These are phyloP conservation scores for Kuraishia piskuri DNA, from an alignment of 805 yeast genomes.

Conservation along the genomic window DNA sequence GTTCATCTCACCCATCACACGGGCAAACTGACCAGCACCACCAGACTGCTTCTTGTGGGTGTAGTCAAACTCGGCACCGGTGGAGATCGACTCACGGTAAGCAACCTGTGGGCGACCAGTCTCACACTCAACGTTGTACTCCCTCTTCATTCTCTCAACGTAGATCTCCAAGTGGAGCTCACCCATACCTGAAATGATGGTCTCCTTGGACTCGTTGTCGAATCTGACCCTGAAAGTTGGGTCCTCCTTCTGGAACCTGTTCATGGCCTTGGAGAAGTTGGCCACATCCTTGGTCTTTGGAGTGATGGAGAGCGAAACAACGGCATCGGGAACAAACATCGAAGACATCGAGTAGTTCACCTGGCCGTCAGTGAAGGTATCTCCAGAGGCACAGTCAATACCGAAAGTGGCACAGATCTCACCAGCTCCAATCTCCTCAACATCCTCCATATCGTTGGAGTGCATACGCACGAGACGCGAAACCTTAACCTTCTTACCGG, in stretches of 20 bases:
- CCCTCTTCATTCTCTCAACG: constrained; percentile 97
- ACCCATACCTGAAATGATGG: constrained; percentile 96
- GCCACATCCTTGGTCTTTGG: constrained; percentile 84
- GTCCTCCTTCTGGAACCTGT: constrained; percentile 96
- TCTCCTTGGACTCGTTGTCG: constrained; percentile 88
- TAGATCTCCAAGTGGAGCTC: constrained; percentile 95
- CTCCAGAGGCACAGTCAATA: constrained; percentile 98
- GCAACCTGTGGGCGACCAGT: constrained; percentile 98
- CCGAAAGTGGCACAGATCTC: constrained; percentile 99
- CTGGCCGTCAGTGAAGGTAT: constrained; percentile 85
- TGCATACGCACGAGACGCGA: constrained; percentile 97
- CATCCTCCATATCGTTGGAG: constrained; percentile 98
- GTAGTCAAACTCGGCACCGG: constrained; percentile 74
- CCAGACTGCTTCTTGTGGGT: constrained; percentile 98
- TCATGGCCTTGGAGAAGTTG: constrained; percentile 93
- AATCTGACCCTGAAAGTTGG: constrained; percentile 94
- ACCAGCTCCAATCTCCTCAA: constrained; percentile 91
- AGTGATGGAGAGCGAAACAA: constrained; percentile 81
- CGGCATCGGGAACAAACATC: constrained; percentile 99
- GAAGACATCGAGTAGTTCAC: constrained; percentile 86
- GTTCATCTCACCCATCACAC: constrained; percentile 77
- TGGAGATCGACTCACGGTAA: constrained; percentile 84
- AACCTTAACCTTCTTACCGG: constrained; percentile 89
- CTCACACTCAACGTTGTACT: constrained; percentile 88
- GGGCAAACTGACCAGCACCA: constrained; percentile 99